Conservation (phyloP, 1,284 basidiomycete genomes). For the Ustilago nuda region DNA sequence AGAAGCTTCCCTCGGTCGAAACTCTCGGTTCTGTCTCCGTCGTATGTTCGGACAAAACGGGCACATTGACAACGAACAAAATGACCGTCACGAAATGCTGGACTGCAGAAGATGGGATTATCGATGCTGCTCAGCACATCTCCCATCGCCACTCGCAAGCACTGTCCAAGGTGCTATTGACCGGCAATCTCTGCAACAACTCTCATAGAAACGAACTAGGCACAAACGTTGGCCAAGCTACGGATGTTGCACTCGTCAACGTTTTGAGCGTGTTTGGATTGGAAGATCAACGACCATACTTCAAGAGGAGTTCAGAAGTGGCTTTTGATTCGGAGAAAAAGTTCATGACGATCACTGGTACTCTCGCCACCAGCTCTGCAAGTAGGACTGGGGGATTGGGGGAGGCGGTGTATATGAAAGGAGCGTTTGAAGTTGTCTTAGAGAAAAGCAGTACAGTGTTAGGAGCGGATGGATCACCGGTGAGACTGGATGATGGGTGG, state of each 20-base stretch:
- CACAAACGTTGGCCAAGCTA: slow-evolving; percentile 85
- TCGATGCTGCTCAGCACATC: slow-evolving; percentile 73
- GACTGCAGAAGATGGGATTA: slow-evolving; percentile 80
- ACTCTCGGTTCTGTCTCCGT: slow-evolving; percentile 92
- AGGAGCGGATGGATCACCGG: slow-evolving; percentile 84
- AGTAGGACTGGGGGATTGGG: slow-evolving; percentile 67
- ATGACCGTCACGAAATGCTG: slow-evolving; percentile 92
- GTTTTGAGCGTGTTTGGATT: slow-evolving; percentile 79
- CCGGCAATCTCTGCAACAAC: slow-evolving; percentile 74
- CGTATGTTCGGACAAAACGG: slow-evolving; percentile 97
- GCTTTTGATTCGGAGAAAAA: slow-evolving; percentile 94
- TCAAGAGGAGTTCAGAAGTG: slow-evolving; percentile 81
- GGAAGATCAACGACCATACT: slow-evolving; percentile 78
- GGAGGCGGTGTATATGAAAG: slow-evolving; percentile 90
- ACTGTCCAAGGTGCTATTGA: slow-evolving; percentile 79
- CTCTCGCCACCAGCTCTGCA: slow-evolving; percentile 20
- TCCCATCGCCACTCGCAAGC: slow-evolving; percentile 65
- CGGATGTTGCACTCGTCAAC: slow-evolving; percentile 91
- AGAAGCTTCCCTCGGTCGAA: slow-evolving; percentile 94
- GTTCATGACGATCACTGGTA: slow-evolving; percentile 87
- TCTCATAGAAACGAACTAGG: slow-evolving; percentile 79
- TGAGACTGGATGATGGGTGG: slow-evolving; percentile 78
- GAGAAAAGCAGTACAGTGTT: slow-evolving; percentile 87
- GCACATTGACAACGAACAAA: slow-evolving; percentile 94
- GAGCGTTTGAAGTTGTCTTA: slow-evolving; percentile 88